Base-by-base conservation (phyloP, 257 asterid genomes). In the Paulownia fortunei region DNA sequence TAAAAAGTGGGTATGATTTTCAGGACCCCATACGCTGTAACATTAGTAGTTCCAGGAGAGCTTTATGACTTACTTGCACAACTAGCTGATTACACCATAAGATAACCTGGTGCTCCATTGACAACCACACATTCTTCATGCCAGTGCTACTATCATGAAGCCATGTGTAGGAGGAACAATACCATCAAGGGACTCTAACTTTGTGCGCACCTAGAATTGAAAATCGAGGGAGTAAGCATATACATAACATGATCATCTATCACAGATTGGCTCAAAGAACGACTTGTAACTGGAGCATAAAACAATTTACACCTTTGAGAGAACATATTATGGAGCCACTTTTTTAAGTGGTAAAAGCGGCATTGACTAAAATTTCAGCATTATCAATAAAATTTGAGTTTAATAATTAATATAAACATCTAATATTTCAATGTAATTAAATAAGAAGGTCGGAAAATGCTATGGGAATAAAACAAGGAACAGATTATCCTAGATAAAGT, bases 51-150 rank as follows among this genome's bases (percentile, higher is more conserved):
- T 58, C 58, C 47, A 62, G 56, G 36, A 77, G 56, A 76, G 80
- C 64, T 79, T 46, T 68, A 79, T 76, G 69, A 90, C 97, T 93
- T 84, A 83, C 87, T 83, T 83, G 84, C 80, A 76, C 84, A 72
- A 80, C 87, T 65, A 83, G 77, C 73, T 83, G 86, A 79, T 82
- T 82, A 54, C 86, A 82, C 86, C 86, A 82, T 82, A 82, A 76
- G 74, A 95, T 95, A 83, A 90, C 98, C 91, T 95, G 99, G 86
- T 95, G 99, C 87, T 95, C 99, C 99, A 95, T 95, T 23, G 99
- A 91, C 90, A 95, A 80, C 98, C 98, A 95, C 68, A 93, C 99
- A 76, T 91, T 95, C 80, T 84, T 93, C 89, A 90, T 89, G 79
- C 92, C 82, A 56, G 93, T 93, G 87, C 94, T 93, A 87, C 92